Conservation (phyloP, 139 green algal species). For the Chlamydomonas sp. region DNA sequence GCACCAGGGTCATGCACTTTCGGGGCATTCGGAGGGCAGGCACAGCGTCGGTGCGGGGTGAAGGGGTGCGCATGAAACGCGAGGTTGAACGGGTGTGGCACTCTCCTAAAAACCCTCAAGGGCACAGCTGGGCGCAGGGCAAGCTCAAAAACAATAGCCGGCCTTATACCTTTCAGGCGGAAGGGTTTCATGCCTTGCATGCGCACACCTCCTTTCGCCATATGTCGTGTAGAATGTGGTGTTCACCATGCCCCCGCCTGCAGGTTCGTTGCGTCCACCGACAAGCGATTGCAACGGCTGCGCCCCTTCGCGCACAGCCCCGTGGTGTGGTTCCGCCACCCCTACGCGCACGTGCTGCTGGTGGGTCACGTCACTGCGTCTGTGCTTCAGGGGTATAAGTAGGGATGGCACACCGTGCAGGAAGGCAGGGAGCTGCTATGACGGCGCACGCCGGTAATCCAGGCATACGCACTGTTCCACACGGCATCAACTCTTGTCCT, state of each 20-base stretch:
- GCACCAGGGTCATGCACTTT: no score
- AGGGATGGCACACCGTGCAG: neutral
- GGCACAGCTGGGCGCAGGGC: neutral
- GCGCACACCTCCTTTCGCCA: neutral
- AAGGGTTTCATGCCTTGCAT: neutral
- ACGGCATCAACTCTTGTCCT: neutral
- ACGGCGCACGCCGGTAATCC: neutral
- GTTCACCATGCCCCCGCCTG: neutral
- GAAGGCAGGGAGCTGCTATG: neutral
- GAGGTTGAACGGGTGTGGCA: neutral
- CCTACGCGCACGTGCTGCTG: constrained; percentile 76
- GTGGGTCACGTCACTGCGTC: constrained; percentile 31
- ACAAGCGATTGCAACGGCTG: constrained; percentile 66
- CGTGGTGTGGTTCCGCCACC: constrained; percentile 85
- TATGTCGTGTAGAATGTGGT: neutral
- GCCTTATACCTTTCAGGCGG: neutral
- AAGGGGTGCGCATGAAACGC: neutral
- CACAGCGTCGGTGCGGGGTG: neutral
- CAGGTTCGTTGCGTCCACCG: constrained; percentile 70
- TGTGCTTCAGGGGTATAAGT: neutral
- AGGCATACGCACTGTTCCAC: neutral
- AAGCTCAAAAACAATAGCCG: neutral
- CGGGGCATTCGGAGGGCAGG: no score
- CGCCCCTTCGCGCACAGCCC: constrained; percentile 67
- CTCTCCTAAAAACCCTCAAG: neutral